Evolutionary conservation across 169 alveolate species (phyloP).

Genomic region (Eimeria praecox): DNA sequence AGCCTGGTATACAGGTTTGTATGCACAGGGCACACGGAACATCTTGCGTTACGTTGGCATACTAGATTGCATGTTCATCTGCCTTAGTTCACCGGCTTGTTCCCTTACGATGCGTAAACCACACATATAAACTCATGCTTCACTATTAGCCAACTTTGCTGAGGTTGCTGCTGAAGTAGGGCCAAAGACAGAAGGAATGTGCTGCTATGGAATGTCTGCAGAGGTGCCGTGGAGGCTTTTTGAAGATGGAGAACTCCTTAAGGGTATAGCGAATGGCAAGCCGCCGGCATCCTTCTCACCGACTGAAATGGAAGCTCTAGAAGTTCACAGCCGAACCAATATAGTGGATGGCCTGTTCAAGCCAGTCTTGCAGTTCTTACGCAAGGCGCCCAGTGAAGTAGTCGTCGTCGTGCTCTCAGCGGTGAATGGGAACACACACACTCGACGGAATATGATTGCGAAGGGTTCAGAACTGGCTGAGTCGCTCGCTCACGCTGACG

Average conservation of each 20-base stretch:
- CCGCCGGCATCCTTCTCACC: background rate
- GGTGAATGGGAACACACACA: constrained; percentile 71
- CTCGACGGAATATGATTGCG: background rate
- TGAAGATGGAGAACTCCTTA: constrained; percentile 52
- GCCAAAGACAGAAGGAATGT: background rate
- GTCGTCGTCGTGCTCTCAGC: constrained; percentile 79
- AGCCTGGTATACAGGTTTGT: constrained; percentile 65
- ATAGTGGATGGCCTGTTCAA: constrained; percentile 77
- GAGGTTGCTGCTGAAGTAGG: background rate
- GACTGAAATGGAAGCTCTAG: background rate
- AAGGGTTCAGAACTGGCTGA: constrained; percentile 68
- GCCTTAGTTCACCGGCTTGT: background rate
- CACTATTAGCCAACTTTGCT: background rate
- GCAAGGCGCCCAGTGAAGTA: constrained; percentile 61
- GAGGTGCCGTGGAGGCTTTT: constrained; percentile 80
- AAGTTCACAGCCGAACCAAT: constrained; percentile 63
- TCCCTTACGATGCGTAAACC: background rate
- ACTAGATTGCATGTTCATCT: background rate
- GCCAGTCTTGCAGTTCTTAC: constrained; percentile 68
- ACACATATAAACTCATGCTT: background rate
- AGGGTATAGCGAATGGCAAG: background rate
- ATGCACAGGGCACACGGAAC: background rate
- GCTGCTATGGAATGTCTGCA: background rate
- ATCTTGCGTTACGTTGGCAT: background rate
- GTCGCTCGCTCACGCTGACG: constrained; percentile 49